These are phyloP conservation scores for Ogataea glucozyma DNA, from an alignment of 805 yeast species.

Conservation along the genomic window DNA sequence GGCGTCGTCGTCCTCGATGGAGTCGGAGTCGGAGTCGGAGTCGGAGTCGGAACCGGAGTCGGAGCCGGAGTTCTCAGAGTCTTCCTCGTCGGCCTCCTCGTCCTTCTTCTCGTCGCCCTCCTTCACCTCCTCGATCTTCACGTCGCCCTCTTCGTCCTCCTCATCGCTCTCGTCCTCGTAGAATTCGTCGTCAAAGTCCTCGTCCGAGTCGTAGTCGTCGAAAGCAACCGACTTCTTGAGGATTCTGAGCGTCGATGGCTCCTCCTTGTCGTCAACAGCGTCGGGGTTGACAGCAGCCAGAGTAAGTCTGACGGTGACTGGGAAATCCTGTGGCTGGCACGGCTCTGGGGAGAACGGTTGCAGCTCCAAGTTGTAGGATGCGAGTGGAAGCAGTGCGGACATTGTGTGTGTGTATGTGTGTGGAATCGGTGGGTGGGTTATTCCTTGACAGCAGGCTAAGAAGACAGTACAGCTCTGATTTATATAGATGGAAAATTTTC, in stretches of 20 bases:
- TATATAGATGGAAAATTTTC: slow-evolving; percentile 3
- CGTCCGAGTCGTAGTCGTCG: slow-evolving; percentile 48
- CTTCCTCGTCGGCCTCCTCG: slow-evolving; percentile 30
- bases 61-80: slow-evolving; percentile 37
- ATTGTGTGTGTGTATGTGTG: slow-evolving; percentile 34
- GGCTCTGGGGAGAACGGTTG: slow-evolving; percentile 86
- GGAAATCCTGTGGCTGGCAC: slow-evolving; percentile 82
- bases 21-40: slow-evolving; percentile 54
- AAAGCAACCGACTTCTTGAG: slow-evolving; percentile 60
- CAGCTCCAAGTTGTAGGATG: slow-evolving; percentile 82
- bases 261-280: slow-evolving; percentile 73
- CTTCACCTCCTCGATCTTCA: slow-evolving; percentile 32
- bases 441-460: background rate
- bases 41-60: no score
- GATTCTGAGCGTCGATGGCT: slow-evolving; percentile 88
- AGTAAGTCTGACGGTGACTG: slow-evolving; percentile 87
- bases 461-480: background rate
- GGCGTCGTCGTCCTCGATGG: slow-evolving; percentile 66
- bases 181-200: slow-evolving; percentile 48
- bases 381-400: slow-evolving; percentile 79
- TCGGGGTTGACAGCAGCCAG: slow-evolving; percentile 95
- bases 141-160: slow-evolving; percentile 33
- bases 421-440: background rate
- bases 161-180: slow-evolving; percentile 48
- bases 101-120: slow-evolving; percentile 31